Evolutionary conservation across 768 basidiomycete genomes (phyloP), one percentile per base, ranked within the genome.

Genomic region (Amanita pseudoporphyria): DNA sequence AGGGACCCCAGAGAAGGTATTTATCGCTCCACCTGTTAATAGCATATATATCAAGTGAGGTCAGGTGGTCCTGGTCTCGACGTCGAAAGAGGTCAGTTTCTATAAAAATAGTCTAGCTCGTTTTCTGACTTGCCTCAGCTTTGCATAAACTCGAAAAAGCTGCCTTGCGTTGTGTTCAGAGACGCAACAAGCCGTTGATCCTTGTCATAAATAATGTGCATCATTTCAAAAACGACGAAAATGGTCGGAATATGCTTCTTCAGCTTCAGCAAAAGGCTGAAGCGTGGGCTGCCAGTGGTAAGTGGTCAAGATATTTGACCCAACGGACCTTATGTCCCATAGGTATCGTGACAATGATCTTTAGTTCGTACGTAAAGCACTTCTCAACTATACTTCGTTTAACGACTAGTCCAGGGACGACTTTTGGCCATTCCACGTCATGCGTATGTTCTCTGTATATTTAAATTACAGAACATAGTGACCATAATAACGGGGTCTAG

Each of bases 241-340:
- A 79, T 22, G 89, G 90, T 0, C 71, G 74, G 54, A 78, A 84
- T 36, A 77, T 93, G 68, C 69, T 96, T n/a, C 66, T 92, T 49
- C 88, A 90, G 57, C 72, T 93, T 14, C 92, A 93, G 60, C 87
- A 88, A 59, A 76, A 81, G 49, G 91, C 87, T 5, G 91, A 93
- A 62, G 67, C 82, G 5, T 94, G 93, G 89, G 81, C 85, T 5
- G 82, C 85, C 9, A 80, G 83, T 62, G 79, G 87, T 84, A 54
- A 13, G 49, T 33, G 55, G 75, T 61, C 36, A 26, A 28, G 32
- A 31, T 18, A 54, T 28, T 33, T 35, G 46, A 12, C 35, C 21
- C 39, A 45, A 28, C 30, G 39, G 22, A 33, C 9, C 18, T 13
- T 6, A 33, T 39, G 26, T 24, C 22, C 31, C 52, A 35, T 26